A percentile compares a stretch with the other conserved stretches of the same genome.
Evolutionary conservation across 2,329 filamentous ascomycete species (phyloP).

Genomic region (Grosmannia serpens): DNA sequence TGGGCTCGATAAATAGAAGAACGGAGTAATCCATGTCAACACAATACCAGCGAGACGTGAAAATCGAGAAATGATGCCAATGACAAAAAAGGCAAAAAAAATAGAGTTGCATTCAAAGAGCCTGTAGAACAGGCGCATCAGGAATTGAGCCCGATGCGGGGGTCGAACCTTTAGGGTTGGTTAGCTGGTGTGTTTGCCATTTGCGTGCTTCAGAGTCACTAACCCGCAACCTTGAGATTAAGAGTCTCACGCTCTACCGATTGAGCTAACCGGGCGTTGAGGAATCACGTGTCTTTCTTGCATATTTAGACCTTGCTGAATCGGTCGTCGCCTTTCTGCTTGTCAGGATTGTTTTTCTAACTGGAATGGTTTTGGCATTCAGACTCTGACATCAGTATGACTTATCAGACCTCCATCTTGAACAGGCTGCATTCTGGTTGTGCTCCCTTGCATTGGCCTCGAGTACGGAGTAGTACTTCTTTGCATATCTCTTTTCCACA

Average conservation of each 20-base stretch:
- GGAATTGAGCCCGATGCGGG: conserved; percentile 35
- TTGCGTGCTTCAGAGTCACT: neutral
- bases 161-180: conserved; percentile 21
- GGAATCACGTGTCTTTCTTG: neutral
- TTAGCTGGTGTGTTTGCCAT: neutral
- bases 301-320: neutral
- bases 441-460: no score
- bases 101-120: neutral
- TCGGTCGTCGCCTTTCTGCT: no score
- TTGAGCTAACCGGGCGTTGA: conserved; percentile 48
- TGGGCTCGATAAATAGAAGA: neutral
- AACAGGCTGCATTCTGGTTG: no score
- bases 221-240: conserved; percentile 28
- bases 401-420: no score
- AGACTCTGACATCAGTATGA: no score
- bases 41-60: neutral
- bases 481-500: no score
- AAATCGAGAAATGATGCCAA: neutral
- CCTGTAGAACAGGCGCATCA: conserved; percentile 16
- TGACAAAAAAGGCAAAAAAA: neutral
- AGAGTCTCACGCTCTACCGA: conserved; percentile 66
- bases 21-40: neutral
- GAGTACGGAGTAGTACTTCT: no score
- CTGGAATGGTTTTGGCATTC: no score
- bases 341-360: no score